phyloP scores from a whole-genome alignment of 1,139 yeast species.

The Meyerozyma sp. region DNA sequence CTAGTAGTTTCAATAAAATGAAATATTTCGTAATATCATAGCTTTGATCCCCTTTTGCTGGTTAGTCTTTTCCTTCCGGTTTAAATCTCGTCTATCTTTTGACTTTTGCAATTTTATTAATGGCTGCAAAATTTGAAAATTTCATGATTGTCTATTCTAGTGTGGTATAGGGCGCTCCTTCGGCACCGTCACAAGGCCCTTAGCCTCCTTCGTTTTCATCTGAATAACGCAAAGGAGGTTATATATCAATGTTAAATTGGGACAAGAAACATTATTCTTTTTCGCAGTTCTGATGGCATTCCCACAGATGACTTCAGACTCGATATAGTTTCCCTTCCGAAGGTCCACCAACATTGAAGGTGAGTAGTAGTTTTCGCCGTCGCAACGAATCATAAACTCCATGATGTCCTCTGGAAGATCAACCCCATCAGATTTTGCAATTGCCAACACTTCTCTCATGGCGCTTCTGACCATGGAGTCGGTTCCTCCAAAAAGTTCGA shows the following conservation, averaged over 20 bases:
- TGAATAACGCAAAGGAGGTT: conserved; percentile 55
- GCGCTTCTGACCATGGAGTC: conserved; percentile 8
- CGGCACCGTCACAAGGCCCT: conserved; percentile 33
- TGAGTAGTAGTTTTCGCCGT: conserved; percentile 23
- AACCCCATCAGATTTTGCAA: conserved; percentile 12
- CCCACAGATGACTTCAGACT: conserved; percentile 12
- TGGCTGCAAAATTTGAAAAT: no score
- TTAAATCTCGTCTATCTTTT: no score
- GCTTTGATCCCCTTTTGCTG: no score
- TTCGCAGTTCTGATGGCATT: conserved; percentile 9
- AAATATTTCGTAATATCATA: no score
- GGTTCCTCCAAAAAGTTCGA: conserved; percentile 11
- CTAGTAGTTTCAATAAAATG: no score
- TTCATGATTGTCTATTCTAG: no score
- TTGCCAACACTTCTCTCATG: conserved; percentile 12
- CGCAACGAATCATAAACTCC: conserved; percentile 34
- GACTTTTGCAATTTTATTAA: no score
- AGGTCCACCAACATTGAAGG: conserved; percentile 14
- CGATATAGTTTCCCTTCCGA: conserved; percentile 10
- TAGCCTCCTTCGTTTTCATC: conserved; percentile 50
- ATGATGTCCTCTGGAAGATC: conserved; percentile 6
- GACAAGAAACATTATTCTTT: conserved; percentile 51
- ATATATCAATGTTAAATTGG: conserved; percentile 53
- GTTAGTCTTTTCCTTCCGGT: no score
- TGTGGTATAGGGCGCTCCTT: background rate